Evolutionary conservation across 2,329 filamentous ascomycete genomes (phyloP).

Genomic region (Diplocarpon mali): DNA sequence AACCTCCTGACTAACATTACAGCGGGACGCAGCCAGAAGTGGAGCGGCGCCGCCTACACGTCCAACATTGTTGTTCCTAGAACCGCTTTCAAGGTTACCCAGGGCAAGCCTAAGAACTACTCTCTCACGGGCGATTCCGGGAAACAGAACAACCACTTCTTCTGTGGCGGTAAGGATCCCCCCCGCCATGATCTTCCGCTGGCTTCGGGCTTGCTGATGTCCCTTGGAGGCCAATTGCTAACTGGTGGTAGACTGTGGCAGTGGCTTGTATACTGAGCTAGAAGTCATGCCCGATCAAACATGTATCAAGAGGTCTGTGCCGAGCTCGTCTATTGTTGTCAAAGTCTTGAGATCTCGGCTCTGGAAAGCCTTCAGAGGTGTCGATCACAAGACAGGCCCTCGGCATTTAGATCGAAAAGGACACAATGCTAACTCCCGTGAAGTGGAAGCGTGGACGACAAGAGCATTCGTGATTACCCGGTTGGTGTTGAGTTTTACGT

Average conservation of each 20-base stretch:
- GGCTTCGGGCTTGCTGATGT: no score
- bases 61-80: constrained; percentile 41
- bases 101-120: constrained; percentile 37
- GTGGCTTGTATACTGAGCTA: constrained; percentile 38
- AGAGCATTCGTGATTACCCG: constrained; percentile 29
- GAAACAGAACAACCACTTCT: constrained; percentile 45
- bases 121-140: constrained; percentile 38
- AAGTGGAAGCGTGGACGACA: constrained; percentile 36
- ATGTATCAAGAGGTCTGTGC: constrained; percentile 34
- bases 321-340: no score
- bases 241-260: constrained; percentile 32
- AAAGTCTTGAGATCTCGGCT: no score
- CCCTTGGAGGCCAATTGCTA: background rate
- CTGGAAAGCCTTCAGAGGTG: no score
- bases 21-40: constrained; percentile 33
- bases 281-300: constrained; percentile 41
- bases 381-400: no score
- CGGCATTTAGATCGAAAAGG: no score
- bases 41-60: constrained; percentile 36
- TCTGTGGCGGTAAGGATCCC: constrained; percentile 30
- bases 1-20: background rate
- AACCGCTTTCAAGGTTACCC: constrained; percentile 36
- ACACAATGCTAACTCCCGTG: no score
- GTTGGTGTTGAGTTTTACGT: constrained; percentile 42
- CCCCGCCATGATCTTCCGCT: no score